Conservation (phyloP, 2,329 filamentous ascomycete genomes). For the Fusarium abutilonis region DNA sequence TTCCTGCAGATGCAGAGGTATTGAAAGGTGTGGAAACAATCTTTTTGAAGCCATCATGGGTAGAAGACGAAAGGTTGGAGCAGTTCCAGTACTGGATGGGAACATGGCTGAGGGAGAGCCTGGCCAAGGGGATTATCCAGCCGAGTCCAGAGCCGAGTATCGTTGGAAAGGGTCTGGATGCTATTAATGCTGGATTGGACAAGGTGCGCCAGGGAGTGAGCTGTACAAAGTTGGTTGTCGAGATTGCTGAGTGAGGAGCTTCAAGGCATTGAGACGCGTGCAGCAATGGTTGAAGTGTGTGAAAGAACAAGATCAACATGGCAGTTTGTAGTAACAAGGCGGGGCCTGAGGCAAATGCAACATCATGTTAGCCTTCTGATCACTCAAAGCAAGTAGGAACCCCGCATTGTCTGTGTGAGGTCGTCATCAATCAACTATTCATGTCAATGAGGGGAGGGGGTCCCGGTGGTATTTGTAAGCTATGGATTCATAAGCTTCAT, state of each 20-base stretch:
- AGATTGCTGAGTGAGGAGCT: slow-evolving; percentile 47
- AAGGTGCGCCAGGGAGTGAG: slow-evolving; percentile 52
- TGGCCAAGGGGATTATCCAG: slow-evolving; percentile 47
- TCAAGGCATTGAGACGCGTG: background rate
- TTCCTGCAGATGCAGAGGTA: slow-evolving; percentile 46
- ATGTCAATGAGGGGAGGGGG: no score
- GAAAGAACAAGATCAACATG: no score
- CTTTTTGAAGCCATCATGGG: slow-evolving; percentile 52
- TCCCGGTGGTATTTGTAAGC: no score
- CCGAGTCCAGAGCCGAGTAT: slow-evolving; percentile 54
- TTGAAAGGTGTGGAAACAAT: slow-evolving; percentile 51
- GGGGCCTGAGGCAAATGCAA: no score
- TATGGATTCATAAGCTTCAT: no score
- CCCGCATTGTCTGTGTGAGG: no score
- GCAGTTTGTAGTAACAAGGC: no score
- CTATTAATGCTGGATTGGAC: slow-evolving; percentile 53
- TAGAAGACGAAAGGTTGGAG: slow-evolving; percentile 47
- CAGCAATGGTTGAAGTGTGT: no score
- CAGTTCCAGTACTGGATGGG: slow-evolving; percentile 56
- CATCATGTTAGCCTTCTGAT: no score
- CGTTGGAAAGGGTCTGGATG: slow-evolving; percentile 50
- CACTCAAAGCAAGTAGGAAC: no score
- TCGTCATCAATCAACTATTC: no score
- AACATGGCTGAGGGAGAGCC: slow-evolving; percentile 49
- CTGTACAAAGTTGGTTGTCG: slow-evolving; percentile 55